Evolutionary conservation across 225 moss, liverwort and hornwort species (phyloP).

Genomic region (Takakia lepidozioides): DNA sequence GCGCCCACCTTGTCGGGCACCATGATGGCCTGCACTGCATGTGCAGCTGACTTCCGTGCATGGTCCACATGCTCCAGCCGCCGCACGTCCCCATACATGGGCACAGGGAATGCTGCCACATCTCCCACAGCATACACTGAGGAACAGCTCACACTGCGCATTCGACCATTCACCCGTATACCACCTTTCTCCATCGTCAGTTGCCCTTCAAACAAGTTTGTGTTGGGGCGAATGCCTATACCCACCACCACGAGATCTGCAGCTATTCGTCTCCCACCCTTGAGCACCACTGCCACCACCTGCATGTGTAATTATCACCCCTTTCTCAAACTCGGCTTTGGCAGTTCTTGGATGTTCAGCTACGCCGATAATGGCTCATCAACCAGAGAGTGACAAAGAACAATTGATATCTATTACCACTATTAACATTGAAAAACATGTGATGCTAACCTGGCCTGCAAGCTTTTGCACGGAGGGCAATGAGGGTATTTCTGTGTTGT

Average conservation of each 20-base stretch:
- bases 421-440: too few species aligned
- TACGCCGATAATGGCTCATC: too few species aligned
- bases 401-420: too few species aligned
- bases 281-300: constrained; percentile 68
- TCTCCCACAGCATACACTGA: constrained; percentile 85
- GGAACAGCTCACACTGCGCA: constrained; percentile 57
- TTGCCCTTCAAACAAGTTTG: constrained; percentile 61
- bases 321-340: too few species aligned
- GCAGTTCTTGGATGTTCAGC: too few species aligned
- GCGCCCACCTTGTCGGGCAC: constrained; percentile 26
- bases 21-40: constrained; percentile 70
- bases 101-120: constrained; percentile 67
- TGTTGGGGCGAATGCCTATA: constrained; percentile 71
- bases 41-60: constrained; percentile 84
- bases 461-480: too few species aligned
- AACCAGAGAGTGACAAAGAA: too few species aligned
- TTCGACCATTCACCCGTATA: constrained; percentile 80
- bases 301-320: too few species aligned
- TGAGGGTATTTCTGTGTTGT: too few species aligned
- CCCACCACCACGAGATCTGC: constrained; percentile 77
- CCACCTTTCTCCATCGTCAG: constrained; percentile 62
- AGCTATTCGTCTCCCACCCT: constrained; percentile 57
- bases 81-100: constrained; percentile 54
- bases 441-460: too few species aligned
- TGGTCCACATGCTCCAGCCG: constrained; percentile 84